Evolutionary conservation across 2,329 filamentous ascomycete species (phyloP), one percentile per base, ranked within the genome.

Genomic region (Capronia epimyces): DNA sequence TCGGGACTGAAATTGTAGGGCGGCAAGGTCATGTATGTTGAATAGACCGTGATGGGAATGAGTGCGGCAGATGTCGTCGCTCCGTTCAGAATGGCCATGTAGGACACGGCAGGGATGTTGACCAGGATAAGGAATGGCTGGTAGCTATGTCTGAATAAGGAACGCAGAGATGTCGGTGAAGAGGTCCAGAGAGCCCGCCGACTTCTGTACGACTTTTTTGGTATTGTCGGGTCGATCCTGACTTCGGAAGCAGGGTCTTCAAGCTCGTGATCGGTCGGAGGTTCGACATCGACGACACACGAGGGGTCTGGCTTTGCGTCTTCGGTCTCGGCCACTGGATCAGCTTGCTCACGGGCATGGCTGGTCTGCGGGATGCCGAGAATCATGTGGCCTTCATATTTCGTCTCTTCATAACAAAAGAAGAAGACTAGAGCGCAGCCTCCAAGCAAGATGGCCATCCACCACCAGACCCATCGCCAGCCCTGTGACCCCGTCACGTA

Each of bases 401-500:
- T 69, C 0, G 66, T 69, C 50, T 72, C 75, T 37, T 77, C 71
- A 47, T 71, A 77, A 10, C 66, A 53, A 45, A 77, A 74, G 1
- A 69, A 25, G 34, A 76, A 67, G 9, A 69, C 51, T 2, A 75
- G 2, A 0, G 75, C 48, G 4, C 65, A 63, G 7, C 63, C 49
- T 2, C 67, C 66, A 20, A 74, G 63, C 25, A 75, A 62, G 43
- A 75, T 71, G 15, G 64, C 64, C 39, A 62, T 68, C 66, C 67
- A 76, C 73, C 73, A 76, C 67, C 68, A 77, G 1, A 71, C 65
- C 72, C 73, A 78, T 10, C 74, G 64, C 75, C 76, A 79, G 0
- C 72, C 74, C 56, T 72, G 67, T 1, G 62, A 60, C 0, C 63
- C 58, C 0, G 68, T 67, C n/a, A 72, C 59, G 34, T 58, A 66